These are phyloP conservation scores for Pseudocercospora cruenta DNA, from an alignment of 2,329 filamentous ascomycete genomes.

Conservation along the genomic window DNA sequence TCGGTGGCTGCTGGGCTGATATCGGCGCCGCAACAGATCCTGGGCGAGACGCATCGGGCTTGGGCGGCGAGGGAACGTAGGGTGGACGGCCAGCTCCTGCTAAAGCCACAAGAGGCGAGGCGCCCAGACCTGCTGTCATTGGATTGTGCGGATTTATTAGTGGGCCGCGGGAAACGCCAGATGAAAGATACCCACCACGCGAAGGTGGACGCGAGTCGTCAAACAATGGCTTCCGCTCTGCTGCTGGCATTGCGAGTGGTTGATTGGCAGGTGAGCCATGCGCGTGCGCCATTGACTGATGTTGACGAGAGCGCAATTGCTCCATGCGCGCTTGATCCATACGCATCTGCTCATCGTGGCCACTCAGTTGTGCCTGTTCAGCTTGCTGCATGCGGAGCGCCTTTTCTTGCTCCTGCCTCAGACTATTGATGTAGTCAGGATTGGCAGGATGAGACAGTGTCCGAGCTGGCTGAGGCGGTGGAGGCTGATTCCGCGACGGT, in stretches of 20 bases:
- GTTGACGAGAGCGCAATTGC: constrained; percentile 26
- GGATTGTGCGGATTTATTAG: constrained; percentile 23
- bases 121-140: constrained; percentile 20
- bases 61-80: constrained; percentile 37
- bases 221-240: constrained; percentile 33
- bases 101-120: constrained; percentile 26
- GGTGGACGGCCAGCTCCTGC: constrained; percentile 22
- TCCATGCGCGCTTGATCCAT: constrained; percentile 32
- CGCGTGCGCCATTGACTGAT: constrained; percentile 24
- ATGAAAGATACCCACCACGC: constrained; percentile 25
- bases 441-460: constrained; percentile 28
- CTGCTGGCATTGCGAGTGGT: constrained; percentile 24
- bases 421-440: constrained; percentile 30
- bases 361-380: constrained; percentile 18
- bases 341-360: constrained; percentile 31
- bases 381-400: constrained; percentile 37
- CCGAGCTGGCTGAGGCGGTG: constrained; percentile 25
- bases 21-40: constrained; percentile 30
- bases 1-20: constrained; percentile 21
- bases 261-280: constrained; percentile 37
- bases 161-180: constrained; percentile 21
- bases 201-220: constrained; percentile 39
- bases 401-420: constrained; percentile 39
- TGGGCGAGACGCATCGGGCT: constrained; percentile 37
- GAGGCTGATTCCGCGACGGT: constrained; percentile 29